Base-by-base conservation (phyloP, 495 filamentous ascomycete species). In the Trichoderma gamsii region DNA sequence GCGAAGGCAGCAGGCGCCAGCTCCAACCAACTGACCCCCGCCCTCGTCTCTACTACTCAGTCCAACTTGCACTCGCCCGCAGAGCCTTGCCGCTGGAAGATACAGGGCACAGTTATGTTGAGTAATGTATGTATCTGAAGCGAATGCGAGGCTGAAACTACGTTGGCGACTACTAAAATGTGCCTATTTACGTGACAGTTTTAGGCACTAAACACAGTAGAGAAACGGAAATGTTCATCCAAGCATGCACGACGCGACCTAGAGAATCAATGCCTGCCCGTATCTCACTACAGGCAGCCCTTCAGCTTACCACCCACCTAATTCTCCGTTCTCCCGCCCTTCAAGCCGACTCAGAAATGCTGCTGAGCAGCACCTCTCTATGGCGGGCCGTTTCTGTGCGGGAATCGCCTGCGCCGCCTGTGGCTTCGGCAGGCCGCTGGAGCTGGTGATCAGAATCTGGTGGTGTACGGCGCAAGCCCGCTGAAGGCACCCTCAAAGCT, bases 391-490 rank as follows among this genome's bases (percentile, higher is more conserved):
- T n/a, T 1, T n/a, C 18, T 52, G n/a, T 23, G 21, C n/a, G 25
- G 49, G 49, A 52, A 52, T 52, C n/a, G n/a, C 49, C 49, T 23
- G 49, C 43, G 43, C 43, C 43, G 43, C 43, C 35, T 46, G 43
- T 46, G 43, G 43, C 49, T 52, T 18, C 49, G n/a, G 49, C 49
- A 9, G 6, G 49, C 49, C 18, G 16, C 18, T 18, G 15, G 25
- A 52, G 49, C 18, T n/a, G 49, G 49, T 52, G 49, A 52, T 52
- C 21, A 21, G 49, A 52, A 52, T n/a, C 25, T 61, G 56, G 23
- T 61, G 56, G 56, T 61, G 56, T 61, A 32, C 56, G 25, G 56
- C 56, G 56, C 56, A 61, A 25, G 25, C 56, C 56, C 23, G 21
- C 16, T 25, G 23, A 61, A 61, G 56, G 56, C 23, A 21, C 12